A percentile compares a stretch with the other conserved stretches of the same genome.
Conservation (phyloP, 306 rosid species). For the Luffa acutangula region DNA sequence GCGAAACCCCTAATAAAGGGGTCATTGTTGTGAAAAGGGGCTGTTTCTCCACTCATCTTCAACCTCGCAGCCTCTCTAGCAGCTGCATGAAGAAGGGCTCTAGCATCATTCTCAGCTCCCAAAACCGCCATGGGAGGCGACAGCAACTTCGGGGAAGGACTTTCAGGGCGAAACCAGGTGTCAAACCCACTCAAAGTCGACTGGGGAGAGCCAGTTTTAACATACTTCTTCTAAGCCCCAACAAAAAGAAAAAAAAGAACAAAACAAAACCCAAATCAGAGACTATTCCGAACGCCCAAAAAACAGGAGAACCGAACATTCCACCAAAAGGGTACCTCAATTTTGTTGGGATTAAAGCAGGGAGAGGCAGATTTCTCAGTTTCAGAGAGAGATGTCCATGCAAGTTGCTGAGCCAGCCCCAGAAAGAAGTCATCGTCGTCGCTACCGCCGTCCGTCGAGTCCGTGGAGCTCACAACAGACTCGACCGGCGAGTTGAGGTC, state of each 20-base stretch:
- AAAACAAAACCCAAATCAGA: not conserved
- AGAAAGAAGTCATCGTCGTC: constrained; percentile 12
- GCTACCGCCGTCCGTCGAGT: not conserved
- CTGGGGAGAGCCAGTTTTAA: constrained; percentile 9
- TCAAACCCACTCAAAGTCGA: constrained; percentile 1
- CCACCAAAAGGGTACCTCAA: not conserved
- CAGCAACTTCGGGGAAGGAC: not conserved
- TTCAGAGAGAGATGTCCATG: constrained; percentile 5
- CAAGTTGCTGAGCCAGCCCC: constrained; percentile 10
- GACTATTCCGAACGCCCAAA: not conserved
- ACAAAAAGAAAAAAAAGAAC: not conserved
- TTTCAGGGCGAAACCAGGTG: not conserved
- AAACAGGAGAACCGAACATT: not conserved
- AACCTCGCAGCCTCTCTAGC: constrained; percentile 58
- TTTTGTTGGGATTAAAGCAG: not conserved
- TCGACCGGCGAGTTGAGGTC: constrained; percentile 15
- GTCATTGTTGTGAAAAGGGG: not conserved
- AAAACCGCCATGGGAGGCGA: constrained; percentile 62
- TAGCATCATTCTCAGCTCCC: constrained; percentile 33
- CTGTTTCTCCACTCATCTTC: constrained; percentile 23
- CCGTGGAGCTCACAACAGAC: not conserved
- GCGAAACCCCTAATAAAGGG: constrained; percentile 22
- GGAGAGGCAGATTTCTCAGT: not conserved
- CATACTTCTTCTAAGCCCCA: not conserved
- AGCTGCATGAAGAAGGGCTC: constrained; percentile 50